Percentiles rank a stretch among this genome's conserved stretches.
phyloP scores from a whole-genome alignment of 2,329 filamentous ascomycete genomes.

The Fusarium proliferatum region DNA sequence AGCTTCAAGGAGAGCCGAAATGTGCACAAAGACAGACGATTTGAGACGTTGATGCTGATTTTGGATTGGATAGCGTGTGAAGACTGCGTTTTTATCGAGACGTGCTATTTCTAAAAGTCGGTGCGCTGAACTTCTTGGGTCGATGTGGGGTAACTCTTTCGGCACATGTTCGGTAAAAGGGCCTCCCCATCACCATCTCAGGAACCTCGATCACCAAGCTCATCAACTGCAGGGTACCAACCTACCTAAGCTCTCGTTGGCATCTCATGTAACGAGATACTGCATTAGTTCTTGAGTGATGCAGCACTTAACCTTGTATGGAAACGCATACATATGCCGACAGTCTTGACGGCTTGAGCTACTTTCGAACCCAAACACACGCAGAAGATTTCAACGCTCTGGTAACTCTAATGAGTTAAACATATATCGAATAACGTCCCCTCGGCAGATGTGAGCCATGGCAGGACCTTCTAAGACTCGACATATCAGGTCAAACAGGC shows the following conservation, averaged over 20 bases:
- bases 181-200: not conserved
- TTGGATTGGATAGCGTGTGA: constrained; percentile 33
- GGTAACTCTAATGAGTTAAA: not conserved
- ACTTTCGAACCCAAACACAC: not conserved
- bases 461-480: not conserved
- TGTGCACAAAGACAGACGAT: constrained; percentile 4
- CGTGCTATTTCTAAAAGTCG: constrained; percentile 54
- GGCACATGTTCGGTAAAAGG: constrained; percentile 29
- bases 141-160: constrained; percentile 50
- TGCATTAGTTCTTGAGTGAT: not conserved
- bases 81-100: constrained; percentile 52
- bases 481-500: not conserved
- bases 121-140: constrained; percentile 51
- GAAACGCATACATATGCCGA: not conserved
- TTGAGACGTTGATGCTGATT: constrained; percentile 28
- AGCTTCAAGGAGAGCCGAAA: not conserved
- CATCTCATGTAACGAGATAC: not conserved
- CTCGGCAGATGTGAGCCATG: not conserved
- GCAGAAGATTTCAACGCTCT: not conserved
- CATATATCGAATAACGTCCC: constrained; percentile 1
- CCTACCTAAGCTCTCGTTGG: not conserved
- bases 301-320: not conserved
- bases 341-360: not conserved
- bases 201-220: not conserved
- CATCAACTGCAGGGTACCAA: not conserved